A percentile compares a stretch with the other conserved stretches of the same genome.
Evolutionary conservation across 805 yeast species (phyloP).

Genomic region (Saccharomycopsis amapae): DNA sequence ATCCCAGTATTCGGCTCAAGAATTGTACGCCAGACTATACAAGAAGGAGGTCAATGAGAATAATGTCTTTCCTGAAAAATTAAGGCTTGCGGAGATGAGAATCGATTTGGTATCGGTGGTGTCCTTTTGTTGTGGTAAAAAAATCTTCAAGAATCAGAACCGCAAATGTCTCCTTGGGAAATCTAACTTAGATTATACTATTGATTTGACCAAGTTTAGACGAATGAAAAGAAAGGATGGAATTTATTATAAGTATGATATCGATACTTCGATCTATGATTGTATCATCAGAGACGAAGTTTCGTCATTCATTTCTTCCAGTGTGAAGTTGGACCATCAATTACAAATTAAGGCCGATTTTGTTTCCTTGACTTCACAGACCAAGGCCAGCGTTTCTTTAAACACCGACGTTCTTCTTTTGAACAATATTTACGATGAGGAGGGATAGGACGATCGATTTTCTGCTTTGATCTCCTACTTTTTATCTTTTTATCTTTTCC

Average conservation of each 20-base stretch:
- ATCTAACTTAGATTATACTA: slow-evolving; percentile 3
- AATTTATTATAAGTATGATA: slow-evolving; percentile 11
- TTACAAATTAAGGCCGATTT: slow-evolving; percentile 12
- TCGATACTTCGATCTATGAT: slow-evolving; percentile 11
- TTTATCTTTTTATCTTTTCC: not conserved
- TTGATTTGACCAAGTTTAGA: slow-evolving; percentile 14
- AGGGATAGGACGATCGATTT: not conserved
- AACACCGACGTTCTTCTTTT: slow-evolving; percentile 15
- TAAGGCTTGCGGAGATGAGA: slow-evolving; percentile 4
- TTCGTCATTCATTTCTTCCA: slow-evolving; percentile 14
- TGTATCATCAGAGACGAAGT: slow-evolving; percentile 10
- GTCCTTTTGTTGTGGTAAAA: slow-evolving; percentile 17
- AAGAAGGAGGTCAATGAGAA: not conserved
- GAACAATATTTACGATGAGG: slow-evolving; percentile 4
- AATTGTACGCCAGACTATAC: slow-evolving; percentile 12
- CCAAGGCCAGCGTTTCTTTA: not conserved
- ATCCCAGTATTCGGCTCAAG: slow-evolving; percentile 11
- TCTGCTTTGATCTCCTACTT: not conserved
- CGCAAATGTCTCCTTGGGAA: slow-evolving; percentile 9
- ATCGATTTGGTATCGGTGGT: slow-evolving; percentile 10
- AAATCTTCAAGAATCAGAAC: not conserved
- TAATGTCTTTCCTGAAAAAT: slow-evolving; percentile 4
- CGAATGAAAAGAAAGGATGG: slow-evolving; percentile 9
- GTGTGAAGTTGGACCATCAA: slow-evolving; percentile 17
- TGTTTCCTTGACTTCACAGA: slow-evolving; percentile 6